Base-by-base conservation (phyloP, 495 filamentous ascomycete genomes). In the Darksidea phi region DNA sequence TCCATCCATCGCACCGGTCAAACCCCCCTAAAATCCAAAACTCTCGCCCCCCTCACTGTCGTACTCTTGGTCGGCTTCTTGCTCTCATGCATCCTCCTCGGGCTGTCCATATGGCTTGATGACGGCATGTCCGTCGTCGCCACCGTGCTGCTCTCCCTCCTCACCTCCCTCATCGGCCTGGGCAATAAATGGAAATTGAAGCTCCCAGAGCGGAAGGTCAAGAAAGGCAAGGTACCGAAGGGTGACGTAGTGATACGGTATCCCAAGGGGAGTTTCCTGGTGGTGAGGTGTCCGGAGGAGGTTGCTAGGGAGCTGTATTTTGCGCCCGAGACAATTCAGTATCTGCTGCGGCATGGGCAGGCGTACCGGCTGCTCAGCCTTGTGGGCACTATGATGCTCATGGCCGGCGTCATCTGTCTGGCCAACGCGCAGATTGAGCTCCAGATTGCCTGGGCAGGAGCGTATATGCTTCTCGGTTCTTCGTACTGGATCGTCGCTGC, bases 401-500 rank as follows among this genome's bases (percentile, higher is more conserved):
- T 79, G 77, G 64, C 74, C 47, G 77, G 77, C 24, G 75, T 79
- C 59, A 74, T 79, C 57, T 72, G 68, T 32, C 71, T 79, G 8
- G 77, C 69, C 36, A 79, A 79, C 48, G 69, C 76, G 8, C 72
- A 68, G 18, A 65, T 74, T 10, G 25, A 70, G 18, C 64, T 75
- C 4, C 77, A 79, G 61, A 60, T 77, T 21, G 72, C 67, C 6
- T 79, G 74, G 64, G 77, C 73, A 4, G 75, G 64, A 2, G 63
- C 72, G 6, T 79, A 78, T 56, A 74, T 79, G 65, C 68, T 78
- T 38, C 71, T 79, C 17, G 77, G 77, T 36, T 67, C 73, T 0
- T 68, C 67, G 0, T 76, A 79, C 67, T 79, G 77, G 77, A 70
- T 72, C 8, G 77, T 74, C 10, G 77, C 77, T 34, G 77, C 77